Base-by-base conservation (phyloP, 768 basidiomycete species). In the Steccherinum ochraceum region DNA sequence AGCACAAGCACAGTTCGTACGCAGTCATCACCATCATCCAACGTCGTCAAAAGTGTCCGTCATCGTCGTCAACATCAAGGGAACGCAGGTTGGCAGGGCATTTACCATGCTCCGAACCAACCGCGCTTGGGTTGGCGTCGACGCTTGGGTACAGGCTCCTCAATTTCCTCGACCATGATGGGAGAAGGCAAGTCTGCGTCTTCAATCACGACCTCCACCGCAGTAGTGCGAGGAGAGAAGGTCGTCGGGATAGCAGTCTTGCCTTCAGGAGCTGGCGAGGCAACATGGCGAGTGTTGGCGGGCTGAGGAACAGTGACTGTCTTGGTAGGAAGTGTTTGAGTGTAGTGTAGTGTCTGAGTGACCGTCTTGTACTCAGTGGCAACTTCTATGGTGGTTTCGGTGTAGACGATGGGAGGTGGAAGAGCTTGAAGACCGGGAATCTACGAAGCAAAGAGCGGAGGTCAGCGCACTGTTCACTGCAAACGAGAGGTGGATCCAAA, bases 241-340 rank as follows among this genome's bases (percentile, higher is more conserved):
- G 75, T 72, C n/a, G 81, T 73, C 5, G 78, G 76, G 27, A 78
- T 74, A 10, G 77, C 72, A n/a, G 77, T 69, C 19, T 77, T 78
- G 24, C 74, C 73, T 61, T 85, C 81, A 4, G 89, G 89, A 24
- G 80, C 78, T 19, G 89, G 88, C 58, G 78, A 76, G 24, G 85
- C 80, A 52, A 82, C 89, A 59, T 78, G 76, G 55, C 87, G 86
- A 46, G 87, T 89, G 63, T 80, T 86, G 61, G 87, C 83, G 55
- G 89, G 88, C 23, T 86, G 79, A 43, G 86, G 86, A 55, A 85
- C 78, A 48, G 79, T 80, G 60, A 85, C 77, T 56, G 82, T 81
- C 49, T 60, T 55, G 24, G 63, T 62, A 18, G 63, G 62, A 46
- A 61, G 48, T 11, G 62, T 58, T 44, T 61, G 55, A 46, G 66